Evolutionary conservation across 768 basidiomycete genomes (phyloP), one percentile per base, ranked within the genome.

Genomic region (Austroboletus eburneus): DNA sequence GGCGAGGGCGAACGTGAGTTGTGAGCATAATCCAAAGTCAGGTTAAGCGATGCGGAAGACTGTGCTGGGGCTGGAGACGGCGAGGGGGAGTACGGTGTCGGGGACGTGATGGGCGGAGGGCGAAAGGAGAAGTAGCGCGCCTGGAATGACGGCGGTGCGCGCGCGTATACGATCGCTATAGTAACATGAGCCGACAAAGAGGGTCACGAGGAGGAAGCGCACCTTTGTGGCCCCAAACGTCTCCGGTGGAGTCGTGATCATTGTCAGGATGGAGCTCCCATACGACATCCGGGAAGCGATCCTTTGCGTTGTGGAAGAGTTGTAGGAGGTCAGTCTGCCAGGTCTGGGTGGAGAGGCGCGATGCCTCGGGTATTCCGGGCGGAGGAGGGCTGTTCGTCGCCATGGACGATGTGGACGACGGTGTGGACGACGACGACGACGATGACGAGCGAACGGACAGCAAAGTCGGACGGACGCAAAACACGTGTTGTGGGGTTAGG

Each of bases 151-250:
- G 91, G 92, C 3, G 92, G 91, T 14, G 93, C 93, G 44, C 95
- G 85, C 35, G 92, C 91, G 54, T 98, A 97, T 1, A 97, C 85
- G 58, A 97, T 85, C 17, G 95, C 94, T 93, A 50, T 5, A 10
- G 34, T 14, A 41, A 14, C 5, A 41, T 53, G 16, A 53, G 52
- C 30, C 8, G 14, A 23, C 7, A 41, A 36, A 10, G 39, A 25
- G 17, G 40, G 3, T 1, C 1, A 16, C 10, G 30, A 35, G 22
- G 22, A 23, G 13, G 3, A 27, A 24, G 64, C 79, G 14, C 27
- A 95, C 93, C 93, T 80, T 97, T 95, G 67, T 98, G 95, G 4
- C 90, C 94, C 85, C 88, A 96, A 22, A 96, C 82, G 40, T 76
- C 72, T 14, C 79, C 81, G 3, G 60, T 55, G 23, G 68, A 57